These are phyloP conservation scores for Suhomyces kilbournensis DNA, from an alignment of 805 yeast species.

Conservation along the genomic window DNA sequence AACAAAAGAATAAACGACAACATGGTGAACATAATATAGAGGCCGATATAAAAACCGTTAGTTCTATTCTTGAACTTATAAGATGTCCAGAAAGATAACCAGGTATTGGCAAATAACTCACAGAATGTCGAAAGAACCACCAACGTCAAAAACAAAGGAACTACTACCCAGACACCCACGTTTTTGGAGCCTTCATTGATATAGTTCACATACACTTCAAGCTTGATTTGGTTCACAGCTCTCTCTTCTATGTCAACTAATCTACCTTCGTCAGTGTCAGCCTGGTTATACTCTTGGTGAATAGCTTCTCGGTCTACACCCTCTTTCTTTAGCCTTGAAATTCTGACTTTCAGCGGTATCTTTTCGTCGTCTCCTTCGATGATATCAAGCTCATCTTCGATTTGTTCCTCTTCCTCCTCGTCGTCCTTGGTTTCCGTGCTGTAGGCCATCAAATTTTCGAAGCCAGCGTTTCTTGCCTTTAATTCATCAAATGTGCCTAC, in stretches of 20 bases:
- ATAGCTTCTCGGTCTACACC: constrained; percentile 31
- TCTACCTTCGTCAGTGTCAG: constrained; percentile 13
- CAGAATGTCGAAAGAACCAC: constrained; percentile 46
- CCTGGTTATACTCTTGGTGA: constrained; percentile 28
- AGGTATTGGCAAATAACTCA: constrained; percentile 60
- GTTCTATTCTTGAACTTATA: constrained; percentile 46
- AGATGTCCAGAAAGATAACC: constrained; percentile 83
- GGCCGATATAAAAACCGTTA: constrained; percentile 66
- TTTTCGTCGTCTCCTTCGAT: constrained; percentile 8
- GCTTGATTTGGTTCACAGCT: constrained; percentile 25
- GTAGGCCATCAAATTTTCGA: constrained; percentile 39
- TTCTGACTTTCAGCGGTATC: constrained; percentile 4
- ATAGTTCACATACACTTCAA: constrained; percentile 31
- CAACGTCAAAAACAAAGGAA: constrained; percentile 18
- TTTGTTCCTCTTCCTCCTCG: constrained; percentile 11
- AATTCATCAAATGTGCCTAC: constrained; percentile 62
- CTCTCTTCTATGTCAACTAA: constrained; percentile 16
- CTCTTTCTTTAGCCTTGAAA: constrained; percentile 1
- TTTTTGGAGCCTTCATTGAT: constrained; percentile 28
- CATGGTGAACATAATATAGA: constrained; percentile 62
- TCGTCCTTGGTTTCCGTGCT: constrained; percentile 24
- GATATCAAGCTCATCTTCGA: constrained; percentile 13
- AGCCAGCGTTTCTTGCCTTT: constrained; percentile 31
- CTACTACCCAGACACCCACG: constrained; percentile 17
- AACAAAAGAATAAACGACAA: constrained; percentile 45